Evolutionary conservation across 2,329 filamentous ascomycete species (phyloP).

Genomic region (Cryphonectria nitschkei): DNA sequence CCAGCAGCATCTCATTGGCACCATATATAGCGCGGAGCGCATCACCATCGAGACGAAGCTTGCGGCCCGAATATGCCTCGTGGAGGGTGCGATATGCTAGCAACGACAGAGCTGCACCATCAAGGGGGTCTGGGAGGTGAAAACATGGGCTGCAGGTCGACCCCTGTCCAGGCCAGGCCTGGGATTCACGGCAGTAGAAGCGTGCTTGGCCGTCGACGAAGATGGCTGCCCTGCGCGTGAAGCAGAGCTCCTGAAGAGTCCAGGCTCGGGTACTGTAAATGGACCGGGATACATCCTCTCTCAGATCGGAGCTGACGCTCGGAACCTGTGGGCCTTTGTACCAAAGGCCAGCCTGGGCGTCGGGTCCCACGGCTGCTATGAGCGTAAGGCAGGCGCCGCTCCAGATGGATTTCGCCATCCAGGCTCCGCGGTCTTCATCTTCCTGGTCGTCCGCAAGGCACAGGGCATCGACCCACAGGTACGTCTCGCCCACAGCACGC

Average conservation of each 20-base stretch:
- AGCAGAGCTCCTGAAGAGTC: neutral
- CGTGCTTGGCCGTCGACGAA: neutral
- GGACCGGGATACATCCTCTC: too few species aligned
- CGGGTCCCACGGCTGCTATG: slow-evolving; percentile 5
- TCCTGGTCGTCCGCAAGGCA: slow-evolving; percentile 11
- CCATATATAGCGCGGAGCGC: slow-evolving; percentile 8
- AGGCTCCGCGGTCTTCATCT: neutral
- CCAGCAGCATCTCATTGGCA: neutral
- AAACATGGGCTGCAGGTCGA: too few species aligned
- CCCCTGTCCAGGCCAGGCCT: too few species aligned
- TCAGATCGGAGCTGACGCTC: too few species aligned
- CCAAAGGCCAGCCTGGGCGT: slow-evolving; percentile 8
- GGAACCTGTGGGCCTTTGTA: neutral
- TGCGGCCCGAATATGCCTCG: neutral
- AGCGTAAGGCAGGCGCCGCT: neutral
- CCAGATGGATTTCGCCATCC: neutral
- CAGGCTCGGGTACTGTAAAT: slow-evolving; percentile 3
- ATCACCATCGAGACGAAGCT: neutral
- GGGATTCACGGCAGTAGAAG: slow-evolving; percentile 7
- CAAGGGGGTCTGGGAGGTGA: neutral
- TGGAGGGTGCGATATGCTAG: neutral
- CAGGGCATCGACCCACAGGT: slow-evolving; percentile 15
- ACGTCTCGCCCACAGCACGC: neutral
- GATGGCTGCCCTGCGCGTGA: neutral
- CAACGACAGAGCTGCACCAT: neutral